phyloP scores from a whole-genome alignment of 78 protist species.

The Guillardia theta region DNA sequence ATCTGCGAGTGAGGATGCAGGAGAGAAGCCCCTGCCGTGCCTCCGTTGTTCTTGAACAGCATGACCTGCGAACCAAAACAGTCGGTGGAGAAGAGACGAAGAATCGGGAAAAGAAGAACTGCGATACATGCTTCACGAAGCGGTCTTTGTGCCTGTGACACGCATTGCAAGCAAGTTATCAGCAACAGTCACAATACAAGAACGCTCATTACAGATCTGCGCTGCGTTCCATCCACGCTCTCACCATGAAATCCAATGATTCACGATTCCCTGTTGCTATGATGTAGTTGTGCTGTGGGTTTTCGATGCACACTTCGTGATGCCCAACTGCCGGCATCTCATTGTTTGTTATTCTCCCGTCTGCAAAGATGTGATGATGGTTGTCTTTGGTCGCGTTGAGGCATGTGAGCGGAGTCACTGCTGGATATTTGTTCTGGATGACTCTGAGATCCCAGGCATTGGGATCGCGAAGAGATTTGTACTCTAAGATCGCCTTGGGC shows the following conservation, averaged over 20 bases:
- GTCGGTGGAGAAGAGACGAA: background rate
- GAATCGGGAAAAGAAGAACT: background rate
- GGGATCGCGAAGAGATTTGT: background rate
- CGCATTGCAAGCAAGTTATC: background rate
- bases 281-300: background rate
- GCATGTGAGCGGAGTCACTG: background rate
- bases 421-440: background rate
- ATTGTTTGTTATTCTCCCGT: too few species aligned
- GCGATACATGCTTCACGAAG: background rate
- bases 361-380: too few species aligned
- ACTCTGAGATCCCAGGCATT: background rate
- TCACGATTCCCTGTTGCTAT: background rate
- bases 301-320: background rate
- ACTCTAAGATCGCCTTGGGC: background rate
- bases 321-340: too few species aligned
- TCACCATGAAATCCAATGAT: background rate
- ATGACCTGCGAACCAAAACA: background rate
- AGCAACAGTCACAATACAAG: too few species aligned
- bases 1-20: background rate
- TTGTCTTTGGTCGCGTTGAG: too few species aligned
- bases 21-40: background rate
- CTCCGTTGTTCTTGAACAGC: background rate
- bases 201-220: too few species aligned
- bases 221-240: background rate
- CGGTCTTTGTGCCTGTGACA: background rate